Evolutionary conservation across 1,139 yeast species (phyloP).

Genomic region (Debaryomycetaceae sp.): DNA sequence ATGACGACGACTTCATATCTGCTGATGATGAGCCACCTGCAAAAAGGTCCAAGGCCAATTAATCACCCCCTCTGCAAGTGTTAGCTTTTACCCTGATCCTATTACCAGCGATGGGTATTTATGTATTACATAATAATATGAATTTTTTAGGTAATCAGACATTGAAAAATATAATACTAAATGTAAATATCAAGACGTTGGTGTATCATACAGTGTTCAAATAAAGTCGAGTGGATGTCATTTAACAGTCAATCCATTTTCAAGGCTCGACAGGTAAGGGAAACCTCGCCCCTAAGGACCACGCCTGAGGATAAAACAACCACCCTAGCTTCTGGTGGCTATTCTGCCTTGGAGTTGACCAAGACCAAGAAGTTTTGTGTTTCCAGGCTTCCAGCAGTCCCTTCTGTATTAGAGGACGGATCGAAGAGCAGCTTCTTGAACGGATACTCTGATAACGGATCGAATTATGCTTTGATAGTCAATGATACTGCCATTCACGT

Average conservation of each 20-base stretch:
- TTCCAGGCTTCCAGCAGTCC: conserved; percentile 56
- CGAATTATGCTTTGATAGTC: conserved; percentile 55
- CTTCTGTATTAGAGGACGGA: conserved; percentile 35
- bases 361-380: conserved; percentile 60
- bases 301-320: not conserved
- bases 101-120: not conserved
- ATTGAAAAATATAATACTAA: not conserved
- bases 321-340: conserved; percentile 1
- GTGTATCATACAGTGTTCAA: not conserved
- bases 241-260: conserved; percentile 9
- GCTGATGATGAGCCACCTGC: conserved; percentile 36
- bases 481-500: conserved; percentile 53
- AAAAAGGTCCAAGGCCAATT: conserved; percentile 32
- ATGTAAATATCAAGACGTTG: not conserved
- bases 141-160: conserved; percentile 1
- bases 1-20: conserved; percentile 35
- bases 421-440: conserved; percentile 20
- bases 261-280: conserved; percentile 9
- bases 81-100: not conserved
- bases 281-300: conserved; percentile 1
- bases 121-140: conserved; percentile 1
- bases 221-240: conserved; percentile 7
- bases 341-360: conserved; percentile 46
- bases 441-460: conserved; percentile 53
- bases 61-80: not conserved